Evolutionary conservation across 1,284 basidiomycete species (phyloP).

Genomic region (Naganishia albida): DNA sequence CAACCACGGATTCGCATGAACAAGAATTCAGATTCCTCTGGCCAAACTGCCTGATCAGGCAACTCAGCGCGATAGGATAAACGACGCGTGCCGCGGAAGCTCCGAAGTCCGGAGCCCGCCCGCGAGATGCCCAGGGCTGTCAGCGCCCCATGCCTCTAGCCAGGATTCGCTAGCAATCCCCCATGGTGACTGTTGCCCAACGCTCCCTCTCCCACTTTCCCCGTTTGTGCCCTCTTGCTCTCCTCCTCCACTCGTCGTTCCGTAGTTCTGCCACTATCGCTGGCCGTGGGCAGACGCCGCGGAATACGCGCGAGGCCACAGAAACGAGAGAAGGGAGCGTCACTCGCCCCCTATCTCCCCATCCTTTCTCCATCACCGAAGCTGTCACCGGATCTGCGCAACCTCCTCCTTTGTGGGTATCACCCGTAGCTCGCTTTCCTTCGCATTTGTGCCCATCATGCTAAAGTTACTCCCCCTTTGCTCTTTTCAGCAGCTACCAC

Average conservation of each 20-base stretch:
- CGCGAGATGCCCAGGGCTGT: neutral
- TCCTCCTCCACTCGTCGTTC: no score
- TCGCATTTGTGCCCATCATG: slow-evolving; percentile 6
- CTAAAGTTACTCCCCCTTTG: slow-evolving; percentile 26
- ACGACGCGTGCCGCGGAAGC: slow-evolving; percentile 6
- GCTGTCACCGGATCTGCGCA: slow-evolving; percentile 32
- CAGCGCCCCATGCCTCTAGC: neutral
- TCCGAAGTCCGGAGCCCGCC: neutral
- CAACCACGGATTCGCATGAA: neutral
- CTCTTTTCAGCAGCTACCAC: slow-evolving; percentile 7
- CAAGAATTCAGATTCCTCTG: neutral
- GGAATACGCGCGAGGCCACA: no score
- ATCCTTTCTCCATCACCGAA: slow-evolving; percentile 17
- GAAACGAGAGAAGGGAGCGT: slow-evolving; percentile 8
- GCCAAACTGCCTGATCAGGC: slow-evolving; percentile 1
- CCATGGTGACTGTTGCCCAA: neutral
- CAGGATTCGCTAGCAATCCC: neutral
- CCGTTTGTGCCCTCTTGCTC: neutral
- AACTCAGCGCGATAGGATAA: neutral
- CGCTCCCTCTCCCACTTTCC: slow-evolving; percentile 11
- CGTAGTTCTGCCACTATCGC: no score
- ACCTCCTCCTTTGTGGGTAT: slow-evolving; percentile 21
- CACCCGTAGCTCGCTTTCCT: slow-evolving; percentile 12
- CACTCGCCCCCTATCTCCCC: slow-evolving; percentile 2
- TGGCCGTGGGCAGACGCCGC: no score